Evolutionary conservation across 2,329 filamentous ascomycete species (phyloP).

Genomic region (Bertia moriformis): DNA sequence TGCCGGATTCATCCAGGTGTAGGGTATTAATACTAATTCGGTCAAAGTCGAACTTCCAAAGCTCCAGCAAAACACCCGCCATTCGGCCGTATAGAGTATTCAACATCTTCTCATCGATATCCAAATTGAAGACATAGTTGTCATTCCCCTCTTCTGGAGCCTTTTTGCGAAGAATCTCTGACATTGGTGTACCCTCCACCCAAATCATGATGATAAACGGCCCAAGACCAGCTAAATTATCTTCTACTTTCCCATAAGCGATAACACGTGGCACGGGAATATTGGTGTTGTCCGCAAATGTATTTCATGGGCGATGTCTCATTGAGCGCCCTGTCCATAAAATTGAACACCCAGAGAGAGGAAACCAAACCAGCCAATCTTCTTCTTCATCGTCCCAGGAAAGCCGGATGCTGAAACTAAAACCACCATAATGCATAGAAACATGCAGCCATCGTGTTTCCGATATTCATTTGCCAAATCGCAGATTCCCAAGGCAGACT

Average conservation of each 20-base stretch:
- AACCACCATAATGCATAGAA: neutral
- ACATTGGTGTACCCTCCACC: neutral
- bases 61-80: neutral
- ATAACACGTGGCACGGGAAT: neutral
- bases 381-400: neutral
- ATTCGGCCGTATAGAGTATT: neutral
- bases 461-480: neutral
- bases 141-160: neutral
- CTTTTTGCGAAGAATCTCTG: neutral
- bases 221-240: neutral
- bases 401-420: neutral
- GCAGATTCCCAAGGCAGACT: neutral
- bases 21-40: too few species aligned
- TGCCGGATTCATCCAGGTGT: too few species aligned
- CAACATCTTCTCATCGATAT: neutral
- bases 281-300: neutral
- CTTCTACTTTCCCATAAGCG: neutral
- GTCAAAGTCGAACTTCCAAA: conserved; percentile 1
- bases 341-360: neutral
- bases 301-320: neutral
- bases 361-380: neutral
- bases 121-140: too few species aligned
- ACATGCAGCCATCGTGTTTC: neutral
- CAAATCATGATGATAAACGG: neutral
- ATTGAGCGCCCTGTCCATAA: neutral